Percentiles rank a stretch among this genome's conserved stretches.
Evolutionary conservation across 2,329 filamentous ascomycete species (phyloP).

Genomic region (Aspergillus costaricaensis): DNA sequence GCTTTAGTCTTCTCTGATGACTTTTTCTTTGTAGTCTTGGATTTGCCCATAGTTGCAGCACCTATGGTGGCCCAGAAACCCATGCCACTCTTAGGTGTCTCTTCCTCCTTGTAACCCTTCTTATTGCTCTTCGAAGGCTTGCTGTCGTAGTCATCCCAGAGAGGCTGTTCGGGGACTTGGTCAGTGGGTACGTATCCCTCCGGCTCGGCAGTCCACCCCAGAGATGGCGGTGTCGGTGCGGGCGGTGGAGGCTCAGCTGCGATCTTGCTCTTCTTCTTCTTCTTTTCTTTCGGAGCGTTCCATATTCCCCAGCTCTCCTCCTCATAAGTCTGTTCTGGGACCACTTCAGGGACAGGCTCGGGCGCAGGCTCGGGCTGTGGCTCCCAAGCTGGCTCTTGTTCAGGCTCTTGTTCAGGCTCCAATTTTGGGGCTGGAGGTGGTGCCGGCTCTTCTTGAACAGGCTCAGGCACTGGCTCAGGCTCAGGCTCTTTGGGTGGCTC

Average conservation of each 20-base stretch:
- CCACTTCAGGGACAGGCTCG: constrained; percentile 23
- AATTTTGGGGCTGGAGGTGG: constrained; percentile 19
- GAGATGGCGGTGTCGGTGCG: constrained; percentile 50
- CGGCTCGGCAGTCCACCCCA: constrained; percentile 46
- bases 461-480: constrained; percentile 21
- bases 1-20: constrained; percentile 49
- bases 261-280: constrained; percentile 50
- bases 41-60: constrained; percentile 38
- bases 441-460: constrained; percentile 20
- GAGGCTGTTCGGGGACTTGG: constrained; percentile 36
- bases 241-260: constrained; percentile 49
- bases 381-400: constrained; percentile 30
- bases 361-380: constrained; percentile 29
- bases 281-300: constrained; percentile 46
- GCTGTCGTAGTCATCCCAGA: constrained; percentile 41
- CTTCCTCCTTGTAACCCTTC: constrained; percentile 39
- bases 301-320: constrained; percentile 38
- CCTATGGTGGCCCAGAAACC: constrained; percentile 50
- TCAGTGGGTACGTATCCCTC: constrained; percentile 24
- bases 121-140: constrained; percentile 42
- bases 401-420: constrained; percentile 28
- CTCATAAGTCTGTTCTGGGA: constrained; percentile 26
- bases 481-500: constrained; percentile 27
- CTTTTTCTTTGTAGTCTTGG: constrained; percentile 49
- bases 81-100: constrained; percentile 40